Evolutionary conservation across 1,284 basidiomycete species (phyloP).

Genomic region (Boletus mariae): DNA sequence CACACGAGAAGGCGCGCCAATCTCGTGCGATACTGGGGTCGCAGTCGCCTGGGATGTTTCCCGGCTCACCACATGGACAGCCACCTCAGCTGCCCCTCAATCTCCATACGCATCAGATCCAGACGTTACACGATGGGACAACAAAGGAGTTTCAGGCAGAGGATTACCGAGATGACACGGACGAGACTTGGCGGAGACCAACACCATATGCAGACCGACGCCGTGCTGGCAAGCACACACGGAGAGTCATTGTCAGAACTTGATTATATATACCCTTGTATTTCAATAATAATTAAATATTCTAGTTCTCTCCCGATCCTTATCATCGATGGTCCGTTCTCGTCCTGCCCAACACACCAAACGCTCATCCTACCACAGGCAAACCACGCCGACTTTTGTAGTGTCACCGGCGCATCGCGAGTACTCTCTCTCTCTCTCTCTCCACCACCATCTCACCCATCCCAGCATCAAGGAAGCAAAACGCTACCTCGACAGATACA

Average conservation of each 20-base stretch:
- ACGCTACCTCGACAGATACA: slow-evolving; percentile 68
- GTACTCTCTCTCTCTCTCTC: slow-evolving; percentile 29
- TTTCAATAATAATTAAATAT: no score
- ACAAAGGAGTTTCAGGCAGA: slow-evolving; percentile 39
- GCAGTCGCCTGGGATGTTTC: slow-evolving; percentile 23
- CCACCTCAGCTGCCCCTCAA: slow-evolving; percentile 39
- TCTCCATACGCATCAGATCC: slow-evolving; percentile 35
- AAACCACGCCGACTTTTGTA: slow-evolving; percentile 49
- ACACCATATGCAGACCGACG: slow-evolving; percentile 66
- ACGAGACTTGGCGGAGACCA: slow-evolving; percentile 63
- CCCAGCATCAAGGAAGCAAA: slow-evolving; percentile 56
- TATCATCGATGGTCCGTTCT: neutral
- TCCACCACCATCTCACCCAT: slow-evolving; percentile 1
- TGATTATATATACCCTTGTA: slow-evolving; percentile 25
- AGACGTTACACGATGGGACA: slow-evolving; percentile 36
- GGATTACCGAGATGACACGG: slow-evolving; percentile 39
- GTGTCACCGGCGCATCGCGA: slow-evolving; percentile 67
- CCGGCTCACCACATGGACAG: slow-evolving; percentile 33
- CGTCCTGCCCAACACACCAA: neutral
- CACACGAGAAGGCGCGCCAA: slow-evolving; percentile 16
- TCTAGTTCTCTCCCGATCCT: neutral
- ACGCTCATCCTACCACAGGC: neutral
- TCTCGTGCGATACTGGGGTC: slow-evolving; percentile 21
- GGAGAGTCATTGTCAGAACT: slow-evolving; percentile 54
- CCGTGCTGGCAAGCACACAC: slow-evolving; percentile 70